Percentiles rank a stretch among this genome's conserved stretches.
Evolutionary conservation across 2,329 filamentous ascomycete species (phyloP).

Genomic region (Lasiodiplodia hormozganensis): DNA sequence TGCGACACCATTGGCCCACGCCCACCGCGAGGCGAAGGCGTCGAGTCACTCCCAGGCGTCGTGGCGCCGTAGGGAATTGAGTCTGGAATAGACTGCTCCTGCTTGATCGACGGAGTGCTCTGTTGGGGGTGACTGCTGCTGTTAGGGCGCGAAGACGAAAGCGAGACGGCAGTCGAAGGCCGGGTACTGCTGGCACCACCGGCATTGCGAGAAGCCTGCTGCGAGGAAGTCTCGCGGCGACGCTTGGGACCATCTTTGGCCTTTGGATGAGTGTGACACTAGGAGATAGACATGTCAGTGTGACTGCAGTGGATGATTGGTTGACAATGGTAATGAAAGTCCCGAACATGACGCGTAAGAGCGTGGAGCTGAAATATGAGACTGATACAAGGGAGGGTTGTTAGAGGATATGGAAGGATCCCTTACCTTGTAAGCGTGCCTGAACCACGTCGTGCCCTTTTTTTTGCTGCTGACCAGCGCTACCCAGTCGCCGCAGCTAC

Average conservation of each 20-base stretch:
- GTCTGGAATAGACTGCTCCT: slow-evolving; percentile 6
- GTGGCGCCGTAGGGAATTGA: background rate
- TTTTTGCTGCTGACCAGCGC: slow-evolving; percentile 85
- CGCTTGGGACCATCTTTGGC: slow-evolving; percentile 52
- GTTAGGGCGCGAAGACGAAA: slow-evolving; percentile 11
- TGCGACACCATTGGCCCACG: background rate
- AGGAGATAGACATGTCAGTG: slow-evolving; percentile 3
- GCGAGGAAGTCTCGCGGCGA: slow-evolving; percentile 47
- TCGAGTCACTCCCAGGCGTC: slow-evolving; percentile 4
- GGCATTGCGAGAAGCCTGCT: slow-evolving; percentile 25
- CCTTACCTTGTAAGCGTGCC: slow-evolving; percentile 82
- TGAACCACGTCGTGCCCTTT: slow-evolving; percentile 91
- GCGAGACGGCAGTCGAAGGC: slow-evolving; percentile 2
- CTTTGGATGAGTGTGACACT: slow-evolving; percentile 53
- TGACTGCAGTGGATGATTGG: background rate
- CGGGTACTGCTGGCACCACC: background rate
- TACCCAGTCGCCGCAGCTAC: slow-evolving; percentile 81
- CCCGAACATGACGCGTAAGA: background rate
- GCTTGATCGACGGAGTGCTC: slow-evolving; percentile 1
- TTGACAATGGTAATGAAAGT: background rate
- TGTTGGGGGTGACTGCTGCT: slow-evolving; percentile 14
- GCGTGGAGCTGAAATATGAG: background rate
- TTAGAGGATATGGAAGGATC: slow-evolving; percentile 17
- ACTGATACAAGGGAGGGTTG: slow-evolving; percentile 7
- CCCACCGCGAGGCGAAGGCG: slow-evolving; percentile 16